phyloP scores from a whole-genome alignment of 2,329 filamentous ascomycete genomes.

The Zasmidium cellare region DNA sequence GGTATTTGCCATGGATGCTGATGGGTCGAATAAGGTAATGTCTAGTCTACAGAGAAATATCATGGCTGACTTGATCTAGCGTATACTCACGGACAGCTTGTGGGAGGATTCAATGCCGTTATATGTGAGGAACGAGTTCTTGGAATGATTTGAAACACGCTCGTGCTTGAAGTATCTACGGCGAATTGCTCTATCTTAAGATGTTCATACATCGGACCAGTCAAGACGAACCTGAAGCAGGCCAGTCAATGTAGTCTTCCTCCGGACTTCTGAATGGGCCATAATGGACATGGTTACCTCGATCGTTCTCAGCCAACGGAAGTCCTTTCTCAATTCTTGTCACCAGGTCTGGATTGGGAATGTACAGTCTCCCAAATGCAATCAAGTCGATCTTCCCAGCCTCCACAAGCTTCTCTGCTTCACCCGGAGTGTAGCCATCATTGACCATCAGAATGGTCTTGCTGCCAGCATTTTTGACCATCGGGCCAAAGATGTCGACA shows the following conservation, averaged over 20 bases:
- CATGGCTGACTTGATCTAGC: background rate
- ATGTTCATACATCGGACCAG: no score
- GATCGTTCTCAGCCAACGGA: background rate
- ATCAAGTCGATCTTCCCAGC: background rate
- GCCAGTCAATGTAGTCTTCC: background rate
- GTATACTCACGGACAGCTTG: constrained; percentile 13
- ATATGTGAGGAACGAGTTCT: constrained; percentile 12
- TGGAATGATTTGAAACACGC: constrained; percentile 3
- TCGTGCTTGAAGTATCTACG: no score
- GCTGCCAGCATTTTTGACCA: no score
- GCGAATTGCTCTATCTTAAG: background rate
- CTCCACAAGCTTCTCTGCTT: background rate
- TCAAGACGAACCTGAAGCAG: no score
- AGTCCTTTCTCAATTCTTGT: background rate
- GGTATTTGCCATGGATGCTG: constrained; percentile 14
- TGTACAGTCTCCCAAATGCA: background rate
- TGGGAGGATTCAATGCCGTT: constrained; percentile 18
- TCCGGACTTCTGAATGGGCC: background rate
- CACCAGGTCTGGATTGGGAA: background rate
- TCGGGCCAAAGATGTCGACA: no score
- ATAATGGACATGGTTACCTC: background rate
- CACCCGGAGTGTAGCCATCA: background rate
- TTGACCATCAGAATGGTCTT: background rate
- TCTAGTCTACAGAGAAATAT: background rate
- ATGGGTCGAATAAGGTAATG: constrained; percentile 9